Base-by-base conservation (phyloP, 2,329 filamentous ascomycete genomes). In the Beauveria rudraprayagi region DNA sequence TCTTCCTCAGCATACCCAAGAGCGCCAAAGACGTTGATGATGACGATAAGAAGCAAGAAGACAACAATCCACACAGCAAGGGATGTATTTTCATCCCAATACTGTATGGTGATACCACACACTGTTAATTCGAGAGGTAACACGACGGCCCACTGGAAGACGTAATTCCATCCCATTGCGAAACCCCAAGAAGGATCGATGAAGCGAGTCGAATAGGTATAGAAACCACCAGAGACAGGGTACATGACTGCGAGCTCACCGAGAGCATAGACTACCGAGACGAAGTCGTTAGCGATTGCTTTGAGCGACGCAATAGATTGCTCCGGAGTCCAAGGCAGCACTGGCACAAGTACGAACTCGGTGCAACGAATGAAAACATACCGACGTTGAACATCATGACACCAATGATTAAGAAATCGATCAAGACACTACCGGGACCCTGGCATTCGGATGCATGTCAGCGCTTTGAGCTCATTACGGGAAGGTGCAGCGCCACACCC, bases 221-320 rank as follows among this genome's bases (percentile, higher is more conserved):
- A 85, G 76, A 86, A 86, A 65, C 82, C 82, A 70, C 83, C 83
- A 67, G 82, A 84, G 68, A 86, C 78, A 17, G 83, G 83, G 64
- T 81, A 86, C 76, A 85, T 79, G 67, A 85, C 80, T 61, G 83
- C 82, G 56, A 86, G 72, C 69, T 86, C 84, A 65, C 83, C 83
- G 55, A 86, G 78, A 62, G 83, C 83, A 67, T 82, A 82, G 63
- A 85, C 78, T 71, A 56, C 10, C 16, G 40, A 52, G 17, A 10
- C n/a, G 30, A 51, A 19, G 17, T n/a, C 10, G 50, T 62, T 43
- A 60, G 56, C 22, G 6, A 59, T 24, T 34, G 34, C 16, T 11
- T 9, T 9, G 17, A 19, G 19, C 14, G 40, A 54, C 40, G 26
- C 9, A 3, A 19, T 9, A 26, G 24, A 22, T 37, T 17, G 37